These are phyloP conservation scores for Lycium barbarum DNA, from an alignment of 257 asterid species.

Conservation along the genomic window DNA sequence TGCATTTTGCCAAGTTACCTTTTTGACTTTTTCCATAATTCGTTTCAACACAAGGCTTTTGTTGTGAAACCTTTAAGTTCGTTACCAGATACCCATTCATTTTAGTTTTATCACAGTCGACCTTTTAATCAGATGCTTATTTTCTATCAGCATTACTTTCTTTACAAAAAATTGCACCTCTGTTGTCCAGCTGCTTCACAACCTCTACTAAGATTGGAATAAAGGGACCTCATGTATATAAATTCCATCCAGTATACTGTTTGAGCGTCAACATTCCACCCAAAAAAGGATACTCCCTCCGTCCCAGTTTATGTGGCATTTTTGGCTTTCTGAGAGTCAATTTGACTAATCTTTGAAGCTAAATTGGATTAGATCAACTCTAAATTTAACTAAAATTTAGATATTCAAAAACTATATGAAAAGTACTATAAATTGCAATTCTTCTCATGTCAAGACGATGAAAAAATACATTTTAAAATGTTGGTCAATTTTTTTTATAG, in stretches of 20 bases:
- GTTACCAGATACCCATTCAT: background rate
- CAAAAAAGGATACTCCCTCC: background rate
- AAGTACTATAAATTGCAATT: no score
- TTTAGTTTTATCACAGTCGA: background rate
- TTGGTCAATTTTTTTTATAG: no score
- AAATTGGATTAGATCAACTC: no score
- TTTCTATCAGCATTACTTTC: background rate
- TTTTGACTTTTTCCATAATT: background rate
- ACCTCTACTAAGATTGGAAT: background rate
- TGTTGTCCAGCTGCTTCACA: background rate
- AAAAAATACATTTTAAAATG: no score
- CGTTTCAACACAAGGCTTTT: background rate
- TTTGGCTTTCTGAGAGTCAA: no score
- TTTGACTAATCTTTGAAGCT: no score
- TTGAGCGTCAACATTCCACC: background rate
- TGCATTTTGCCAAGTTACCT: background rate
- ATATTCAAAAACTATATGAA: no score
- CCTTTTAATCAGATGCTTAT: background rate
- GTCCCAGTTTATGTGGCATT: no score
- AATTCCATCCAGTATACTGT: background rate
- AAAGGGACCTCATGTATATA: background rate
- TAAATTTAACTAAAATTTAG: no score
- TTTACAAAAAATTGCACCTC: background rate
- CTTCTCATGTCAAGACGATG: no score
- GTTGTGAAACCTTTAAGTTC: conserved; percentile 1